Conservation (phyloP, 805 yeast species). For the Jamesozyma piceae region DNA sequence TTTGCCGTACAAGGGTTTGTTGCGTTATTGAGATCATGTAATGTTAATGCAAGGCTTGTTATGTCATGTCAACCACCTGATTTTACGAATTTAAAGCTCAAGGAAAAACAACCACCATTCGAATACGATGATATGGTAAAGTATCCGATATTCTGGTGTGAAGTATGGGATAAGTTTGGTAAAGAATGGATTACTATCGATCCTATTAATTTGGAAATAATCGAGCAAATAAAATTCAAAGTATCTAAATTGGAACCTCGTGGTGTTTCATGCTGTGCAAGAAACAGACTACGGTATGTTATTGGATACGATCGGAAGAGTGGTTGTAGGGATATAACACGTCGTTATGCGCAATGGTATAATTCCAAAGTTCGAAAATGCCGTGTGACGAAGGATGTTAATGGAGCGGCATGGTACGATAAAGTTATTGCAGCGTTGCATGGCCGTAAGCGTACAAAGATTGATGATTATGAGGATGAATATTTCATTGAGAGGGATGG, state of each 20-base stretch:
- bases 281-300: constrained; percentile 60
- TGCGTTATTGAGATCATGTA: constrained; percentile 58
- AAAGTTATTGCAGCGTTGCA: constrained; percentile 30
- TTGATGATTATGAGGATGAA: constrained; percentile 31
- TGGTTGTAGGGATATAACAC: constrained; percentile 70
- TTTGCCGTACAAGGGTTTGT: constrained; percentile 83
- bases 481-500: constrained; percentile 40
- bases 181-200: constrained; percentile 81
- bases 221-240: constrained; percentile 49
- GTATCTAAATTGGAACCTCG: constrained; percentile 62
- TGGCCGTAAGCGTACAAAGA: constrained; percentile 22
- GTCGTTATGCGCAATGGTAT: constrained; percentile 63
- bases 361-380: constrained; percentile 70
- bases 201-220: constrained; percentile 53
- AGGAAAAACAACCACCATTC: neutral
- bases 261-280: constrained; percentile 13
- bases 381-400: constrained; percentile 52
- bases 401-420: constrained; percentile 54
- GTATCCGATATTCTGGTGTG: constrained; percentile 85
- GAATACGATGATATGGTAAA: constrained; percentile 13
- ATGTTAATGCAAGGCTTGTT: constrained; percentile 63
- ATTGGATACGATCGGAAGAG: constrained; percentile 64
- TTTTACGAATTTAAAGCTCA: constrained; percentile 38
- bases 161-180: constrained; percentile 74
- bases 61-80: constrained; percentile 90